Conservation (phyloP, 257 asterid species). For the Solanum bukasovii region DNA sequence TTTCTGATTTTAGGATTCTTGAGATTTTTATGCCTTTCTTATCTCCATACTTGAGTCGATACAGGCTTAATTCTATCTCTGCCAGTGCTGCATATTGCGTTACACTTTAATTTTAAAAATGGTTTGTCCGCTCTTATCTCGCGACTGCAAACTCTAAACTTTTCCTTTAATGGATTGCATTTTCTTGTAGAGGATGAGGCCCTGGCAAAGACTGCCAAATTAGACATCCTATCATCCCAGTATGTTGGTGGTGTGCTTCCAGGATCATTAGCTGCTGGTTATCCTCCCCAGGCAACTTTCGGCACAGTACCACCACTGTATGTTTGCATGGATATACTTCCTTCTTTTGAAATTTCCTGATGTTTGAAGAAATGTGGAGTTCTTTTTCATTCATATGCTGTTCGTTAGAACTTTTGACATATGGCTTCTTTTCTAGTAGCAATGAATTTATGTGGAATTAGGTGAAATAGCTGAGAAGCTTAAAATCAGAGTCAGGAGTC, state of each 20-base stretch:
- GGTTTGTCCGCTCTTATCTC: not conserved
- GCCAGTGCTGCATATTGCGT: not conserved
- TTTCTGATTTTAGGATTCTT: not conserved
- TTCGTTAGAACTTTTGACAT: not conserved
- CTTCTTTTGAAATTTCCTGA: not conserved
- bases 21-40: not conserved
- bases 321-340: constrained; percentile 4
- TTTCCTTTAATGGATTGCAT: not conserved
- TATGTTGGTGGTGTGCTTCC: constrained; percentile 39
- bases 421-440: not conserved
- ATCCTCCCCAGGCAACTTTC: constrained; percentile 44
- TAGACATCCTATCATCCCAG: constrained; percentile 49
- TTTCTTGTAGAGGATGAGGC: constrained; percentile 56
- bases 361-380: not conserved
- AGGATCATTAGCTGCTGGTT: constrained; percentile 6
- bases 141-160: not conserved
- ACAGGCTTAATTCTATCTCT: not conserved
- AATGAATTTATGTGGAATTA: not conserved
- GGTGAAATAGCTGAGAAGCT: not conserved
- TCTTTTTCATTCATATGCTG: not conserved
- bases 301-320: constrained; percentile 54
- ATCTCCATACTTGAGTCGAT: not conserved
- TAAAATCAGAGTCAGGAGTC: not conserved
- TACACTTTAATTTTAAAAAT: not conserved
- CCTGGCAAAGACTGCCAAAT: constrained; percentile 60